Conservation (phyloP, 176 grass and related monocot species). For the Musa schizocarpa region DNA sequence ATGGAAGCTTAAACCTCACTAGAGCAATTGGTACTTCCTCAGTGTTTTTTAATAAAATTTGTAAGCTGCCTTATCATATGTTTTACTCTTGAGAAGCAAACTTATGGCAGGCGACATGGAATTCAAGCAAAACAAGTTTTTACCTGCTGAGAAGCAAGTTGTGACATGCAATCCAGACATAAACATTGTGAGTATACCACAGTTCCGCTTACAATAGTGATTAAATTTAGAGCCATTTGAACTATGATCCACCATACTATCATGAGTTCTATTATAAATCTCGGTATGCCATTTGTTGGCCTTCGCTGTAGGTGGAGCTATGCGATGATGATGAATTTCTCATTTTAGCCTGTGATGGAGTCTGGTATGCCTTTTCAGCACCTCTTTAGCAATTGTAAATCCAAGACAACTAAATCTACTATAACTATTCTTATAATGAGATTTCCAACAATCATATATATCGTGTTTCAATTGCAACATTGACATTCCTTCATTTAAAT, state of each 20-base stretch:
- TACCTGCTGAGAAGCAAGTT: constrained; percentile 82
- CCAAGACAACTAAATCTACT: neutral
- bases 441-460: too few relatives aligned
- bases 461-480: too few relatives aligned
- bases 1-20: constrained; percentile 88
- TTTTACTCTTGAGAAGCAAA: neutral
- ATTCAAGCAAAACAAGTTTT: constrained; percentile 71
- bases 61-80: constrained; percentile 8
- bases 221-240: neutral
- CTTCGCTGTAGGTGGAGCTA: constrained; percentile 17
- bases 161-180: constrained; percentile 79
- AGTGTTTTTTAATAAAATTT: constrained; percentile 5
- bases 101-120: neutral
- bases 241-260: too few relatives aligned
- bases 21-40: constrained; percentile 64
- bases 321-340: constrained; percentile 37
- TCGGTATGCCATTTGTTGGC: neutral
- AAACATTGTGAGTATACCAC: constrained; percentile 47
- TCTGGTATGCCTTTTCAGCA: constrained; percentile 35
- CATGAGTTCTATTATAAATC: neutral
- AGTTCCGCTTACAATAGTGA: constrained; percentile 5
- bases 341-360: constrained; percentile 50
- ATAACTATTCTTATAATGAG: too few relatives aligned
- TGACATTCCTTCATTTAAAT: too few relatives aligned
- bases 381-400: neutral